Evolutionary conservation across 2,329 filamentous ascomycete genomes (phyloP), one percentile per base, ranked within the genome.

Genomic region (Magnaporthiopsis incrustans): DNA sequence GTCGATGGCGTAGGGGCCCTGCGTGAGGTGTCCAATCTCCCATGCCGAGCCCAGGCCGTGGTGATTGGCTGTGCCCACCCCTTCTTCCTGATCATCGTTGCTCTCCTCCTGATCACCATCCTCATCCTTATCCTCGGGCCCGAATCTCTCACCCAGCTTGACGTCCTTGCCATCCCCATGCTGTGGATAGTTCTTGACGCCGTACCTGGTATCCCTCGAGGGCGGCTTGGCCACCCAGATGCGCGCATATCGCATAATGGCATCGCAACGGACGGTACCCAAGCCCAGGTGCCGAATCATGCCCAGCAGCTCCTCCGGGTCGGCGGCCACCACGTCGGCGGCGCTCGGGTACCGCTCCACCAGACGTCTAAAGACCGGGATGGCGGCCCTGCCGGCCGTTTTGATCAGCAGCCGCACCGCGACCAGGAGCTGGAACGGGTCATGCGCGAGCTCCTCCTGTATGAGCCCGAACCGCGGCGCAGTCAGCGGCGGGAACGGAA

Each of bases 21-120:
- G 87, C 0, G 91, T 92, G 65, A 97, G 78, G 73, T 96, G 91
- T 0, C 89, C 92, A 66, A 97, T 89, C 71, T 97, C 93, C 87
- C 92, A 96, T 0, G 84, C 83, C 14, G 81, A 78, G 26, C 73
- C 57, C 61, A 67, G 30, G 67, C 71, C 60, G 67, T 66, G 32
- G 64, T 30, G 30, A 5, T 63, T 30, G 63, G 66, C 61, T 67
- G 65, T 56, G 10, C 26, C 58, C 22, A 70, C 67, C 30, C 74
- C 72, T 57, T 77, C 77, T 22, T 32, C 62, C 6, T 44, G 65
- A 0, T 56, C 64, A 25, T 67, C 61, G 33, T 59, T 7, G 53
- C 26, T 4, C 61, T 61, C 61, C 26, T 65, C 64, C 18, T n/a
- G n/a, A n/a, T n/a, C n/a, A n/a, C n/a, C n/a, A n/a, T 59, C 56